These are phyloP conservation scores for Thielaviopsis populi DNA, from an alignment of 2,329 filamentous ascomycete species.

Conservation along the genomic window DNA sequence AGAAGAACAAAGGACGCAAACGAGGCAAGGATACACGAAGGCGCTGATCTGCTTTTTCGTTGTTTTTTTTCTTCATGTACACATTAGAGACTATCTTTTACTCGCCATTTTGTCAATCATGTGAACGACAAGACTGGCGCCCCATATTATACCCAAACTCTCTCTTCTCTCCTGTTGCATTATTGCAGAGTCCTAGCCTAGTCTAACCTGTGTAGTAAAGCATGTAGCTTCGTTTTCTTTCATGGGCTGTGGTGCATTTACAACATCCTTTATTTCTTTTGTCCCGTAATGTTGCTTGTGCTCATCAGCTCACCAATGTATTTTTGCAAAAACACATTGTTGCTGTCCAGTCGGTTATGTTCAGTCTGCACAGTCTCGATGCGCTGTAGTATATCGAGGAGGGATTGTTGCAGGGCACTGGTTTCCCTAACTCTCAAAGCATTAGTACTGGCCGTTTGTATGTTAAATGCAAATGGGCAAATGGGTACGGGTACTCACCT, in stretches of 20 bases:
- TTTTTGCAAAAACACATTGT: slow-evolving; percentile 95
- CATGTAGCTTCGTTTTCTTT: no score
- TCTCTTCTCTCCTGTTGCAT: neutral
- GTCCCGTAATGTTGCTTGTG: slow-evolving; percentile 56
- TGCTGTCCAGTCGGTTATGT: slow-evolving; percentile 89
- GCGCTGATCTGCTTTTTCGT: slow-evolving; percentile 23
- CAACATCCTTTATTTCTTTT: slow-evolving; percentile 43
- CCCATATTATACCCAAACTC: neutral
- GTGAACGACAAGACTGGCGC: neutral
- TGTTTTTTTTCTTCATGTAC: neutral
- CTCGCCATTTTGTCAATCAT: neutral
- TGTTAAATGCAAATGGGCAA: neutral
- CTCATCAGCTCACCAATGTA: slow-evolving; percentile 96
- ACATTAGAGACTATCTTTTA: neutral
- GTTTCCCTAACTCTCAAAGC: slow-evolving; percentile 51
- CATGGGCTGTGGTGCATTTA: no score
- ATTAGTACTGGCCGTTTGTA: neutral
- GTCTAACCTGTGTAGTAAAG: no score
- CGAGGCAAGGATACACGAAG: slow-evolving; percentile 41
- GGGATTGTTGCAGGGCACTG: slow-evolving; percentile 72
- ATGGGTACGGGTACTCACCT: neutral
- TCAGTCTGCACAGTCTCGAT: slow-evolving; percentile 90
- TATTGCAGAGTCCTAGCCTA: neutral
- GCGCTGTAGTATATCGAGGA: slow-evolving; percentile 78
- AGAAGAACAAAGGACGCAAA: slow-evolving; percentile 43